These are phyloP conservation scores for Sesbania bispinosa DNA, from an alignment of 306 rosid species.

Conservation along the genomic window DNA sequence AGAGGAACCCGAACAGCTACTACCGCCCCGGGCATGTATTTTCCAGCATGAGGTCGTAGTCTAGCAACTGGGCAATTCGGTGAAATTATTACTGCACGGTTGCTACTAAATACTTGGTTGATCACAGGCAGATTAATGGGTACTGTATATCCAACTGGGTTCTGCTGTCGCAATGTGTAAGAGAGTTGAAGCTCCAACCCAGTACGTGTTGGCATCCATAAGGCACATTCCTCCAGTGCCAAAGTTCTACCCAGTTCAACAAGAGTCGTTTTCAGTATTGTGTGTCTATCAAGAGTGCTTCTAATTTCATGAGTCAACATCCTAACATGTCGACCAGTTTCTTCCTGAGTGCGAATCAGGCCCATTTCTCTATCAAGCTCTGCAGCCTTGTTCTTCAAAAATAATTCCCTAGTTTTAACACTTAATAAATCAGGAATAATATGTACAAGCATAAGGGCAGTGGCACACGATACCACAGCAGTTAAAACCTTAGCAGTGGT, in stretches of 20 bases:
- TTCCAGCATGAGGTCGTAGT: slow-evolving; percentile 67
- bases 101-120: slow-evolving; percentile 75
- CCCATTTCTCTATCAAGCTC: slow-evolving; percentile 88
- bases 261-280: slow-evolving; percentile 71
- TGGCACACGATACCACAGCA: slow-evolving; percentile 74
- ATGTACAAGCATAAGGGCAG: slow-evolving; percentile 82
- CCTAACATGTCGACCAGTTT: slow-evolving; percentile 81
- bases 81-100: slow-evolving; percentile 63
- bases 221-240: slow-evolving; percentile 91
- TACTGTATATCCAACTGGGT: slow-evolving; percentile 85
- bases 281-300: slow-evolving; percentile 77
- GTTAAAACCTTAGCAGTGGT: slow-evolving; percentile 71
- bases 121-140: slow-evolving; percentile 95
- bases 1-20: slow-evolving; percentile 98
- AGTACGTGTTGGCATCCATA: slow-evolving; percentile 97
- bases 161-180: slow-evolving; percentile 88
- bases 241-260: slow-evolving; percentile 81
- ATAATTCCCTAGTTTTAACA: slow-evolving; percentile 68
- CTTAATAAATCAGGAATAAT: slow-evolving; percentile 78
- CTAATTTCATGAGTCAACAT: slow-evolving; percentile 82
- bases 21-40: slow-evolving; percentile 72
- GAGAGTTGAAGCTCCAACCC: slow-evolving; percentile 97
- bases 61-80: slow-evolving; percentile 88
- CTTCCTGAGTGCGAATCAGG: slow-evolving; percentile 73
- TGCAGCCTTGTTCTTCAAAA: slow-evolving; percentile 79